Evolutionary conservation across 768 basidiomycete genomes (phyloP).

Genomic region (Kwoniella sp.): DNA sequence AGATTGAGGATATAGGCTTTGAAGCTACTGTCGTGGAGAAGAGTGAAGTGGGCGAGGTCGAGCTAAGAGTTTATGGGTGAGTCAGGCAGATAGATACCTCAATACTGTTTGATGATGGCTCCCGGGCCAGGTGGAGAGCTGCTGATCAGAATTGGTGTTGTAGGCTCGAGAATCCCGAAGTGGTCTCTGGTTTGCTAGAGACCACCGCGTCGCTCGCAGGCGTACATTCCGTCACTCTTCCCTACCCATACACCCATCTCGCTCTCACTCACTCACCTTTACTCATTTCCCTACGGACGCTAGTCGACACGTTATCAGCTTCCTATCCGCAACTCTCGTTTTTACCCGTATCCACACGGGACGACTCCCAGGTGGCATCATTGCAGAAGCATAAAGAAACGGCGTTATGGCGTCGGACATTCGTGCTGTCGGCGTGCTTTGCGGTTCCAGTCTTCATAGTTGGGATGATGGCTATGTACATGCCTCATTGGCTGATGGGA

Average conservation of each 20-base stretch:
- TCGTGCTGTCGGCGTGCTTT: constrained; percentile 73
- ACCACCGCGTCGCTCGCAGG: constrained; percentile 40
- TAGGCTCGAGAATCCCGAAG: constrained; percentile 40
- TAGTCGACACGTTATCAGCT: constrained; percentile 51
- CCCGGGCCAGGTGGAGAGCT: too few species aligned
- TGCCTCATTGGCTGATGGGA: constrained; percentile 55
- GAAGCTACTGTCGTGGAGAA: constrained; percentile 54
- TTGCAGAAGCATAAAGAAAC: constrained; percentile 55
- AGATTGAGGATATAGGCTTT: constrained; percentile 69
- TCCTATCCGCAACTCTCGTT: constrained; percentile 50
- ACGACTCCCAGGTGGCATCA: constrained; percentile 54
- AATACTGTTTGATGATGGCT: too few species aligned
- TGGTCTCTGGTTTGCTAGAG: constrained; percentile 33
- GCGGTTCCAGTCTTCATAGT: constrained; percentile 93
- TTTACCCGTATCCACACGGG: constrained; percentile 48
- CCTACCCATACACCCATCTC: constrained; percentile 46
- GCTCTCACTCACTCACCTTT: constrained; percentile 49
- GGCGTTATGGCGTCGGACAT: constrained; percentile 69
- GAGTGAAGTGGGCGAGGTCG: constrained; percentile 48
- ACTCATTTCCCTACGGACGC: constrained; percentile 51
- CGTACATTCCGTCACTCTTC: constrained; percentile 37
- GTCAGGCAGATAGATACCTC: constrained; percentile 3
- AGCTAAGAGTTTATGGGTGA: constrained; percentile 53
- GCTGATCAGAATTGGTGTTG: too few species aligned
- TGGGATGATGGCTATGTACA: constrained; percentile 73